Base-by-base conservation (phyloP, 2,329 filamentous ascomycete genomes). In the Lachnellula occidentalis region DNA sequence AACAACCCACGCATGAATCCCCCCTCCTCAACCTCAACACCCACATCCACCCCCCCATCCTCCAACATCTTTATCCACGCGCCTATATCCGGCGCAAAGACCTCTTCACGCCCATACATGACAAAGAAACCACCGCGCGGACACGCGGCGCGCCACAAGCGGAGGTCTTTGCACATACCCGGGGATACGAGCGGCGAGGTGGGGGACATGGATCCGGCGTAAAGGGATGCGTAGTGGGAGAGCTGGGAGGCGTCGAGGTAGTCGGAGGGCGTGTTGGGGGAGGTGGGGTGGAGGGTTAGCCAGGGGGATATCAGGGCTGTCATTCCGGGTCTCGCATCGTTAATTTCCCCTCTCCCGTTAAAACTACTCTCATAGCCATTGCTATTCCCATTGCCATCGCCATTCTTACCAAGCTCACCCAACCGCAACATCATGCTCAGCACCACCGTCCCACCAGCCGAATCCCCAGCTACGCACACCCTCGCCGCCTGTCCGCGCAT, bases 1-100 rank as follows among this genome's bases (percentile, higher is more conserved):
- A 19, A 95, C 85, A 0, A 89, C 88, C 90, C 90, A 95, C 11
- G 86, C 89, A 70, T 95, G 90, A 55, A 94, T 85, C 2, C 82
- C 85, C 81, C 85, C 27, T 76, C 71, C 61, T 88, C 83, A 64
- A 82, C 81, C 63, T 57, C 50, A 15, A n/a, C 76, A 51, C 77
- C 45, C 1, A 62, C 60, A 75, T 55, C 76, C 34, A 81, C 70
- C 3, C 78, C 78, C 14, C 78, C 74, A 48, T 76, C 76, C 54
- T 76, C 73, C 54, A 89, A 73, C 31, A 80, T 70, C 12, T 71
- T 69, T 12, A 88, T 73, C 56, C 90, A 72, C 22, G 77, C 75
- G 60, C 80, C 74, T 17, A 89, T 86, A 59, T 91, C 88, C 0
- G 83, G 79, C 1, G 82, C 83, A 59, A 95, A 84, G 0, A 94